phyloP scores from a whole-genome alignment of 2,329 filamentous ascomycete species.

The Cadophora luteo-olivacea region DNA sequence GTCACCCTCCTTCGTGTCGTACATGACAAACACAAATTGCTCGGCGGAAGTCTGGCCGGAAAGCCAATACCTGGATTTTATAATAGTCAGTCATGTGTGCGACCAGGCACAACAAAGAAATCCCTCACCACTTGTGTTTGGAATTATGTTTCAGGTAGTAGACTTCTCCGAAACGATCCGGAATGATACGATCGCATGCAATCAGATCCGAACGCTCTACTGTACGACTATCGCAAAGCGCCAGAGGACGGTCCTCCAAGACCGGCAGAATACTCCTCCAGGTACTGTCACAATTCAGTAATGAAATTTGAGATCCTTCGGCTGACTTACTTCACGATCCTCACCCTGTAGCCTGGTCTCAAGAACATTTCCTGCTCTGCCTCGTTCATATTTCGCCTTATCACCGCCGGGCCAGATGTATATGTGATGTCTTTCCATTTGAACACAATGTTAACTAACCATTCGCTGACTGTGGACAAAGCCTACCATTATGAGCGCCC shows the following conservation, averaged over 20 bases:
- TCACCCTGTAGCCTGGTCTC: constrained; percentile 31
- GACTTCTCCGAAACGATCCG: constrained; percentile 37
- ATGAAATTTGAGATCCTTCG: neutral
- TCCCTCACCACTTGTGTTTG: constrained; percentile 37
- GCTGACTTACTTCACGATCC: constrained; percentile 34
- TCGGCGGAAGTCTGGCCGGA: constrained; percentile 34
- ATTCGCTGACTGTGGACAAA: neutral
- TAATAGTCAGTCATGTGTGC: neutral
- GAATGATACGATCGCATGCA: constrained; percentile 37
- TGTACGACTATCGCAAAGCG: constrained; percentile 36
- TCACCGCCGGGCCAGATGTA: constrained; percentile 29
- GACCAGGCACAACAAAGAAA: no score
- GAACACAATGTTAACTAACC: neutral
- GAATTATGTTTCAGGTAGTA: constrained; percentile 39
- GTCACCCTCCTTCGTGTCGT: neutral
- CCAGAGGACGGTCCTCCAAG: constrained; percentile 37
- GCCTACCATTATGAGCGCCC: constrained; percentile 34
- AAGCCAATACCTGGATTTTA: constrained; percentile 30
- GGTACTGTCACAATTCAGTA: constrained; percentile 29
- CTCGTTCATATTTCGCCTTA: constrained; percentile 25
- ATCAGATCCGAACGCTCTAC: constrained; percentile 36
- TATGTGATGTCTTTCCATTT: constrained; percentile 30
- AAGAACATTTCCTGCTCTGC: constrained; percentile 21
- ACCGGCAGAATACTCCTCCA: constrained; percentile 38
- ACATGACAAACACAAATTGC: neutral